These are phyloP conservation scores for Nematocida displodere DNA, from an alignment of 371 early-diverging fungal species.

Conservation along the genomic window DNA sequence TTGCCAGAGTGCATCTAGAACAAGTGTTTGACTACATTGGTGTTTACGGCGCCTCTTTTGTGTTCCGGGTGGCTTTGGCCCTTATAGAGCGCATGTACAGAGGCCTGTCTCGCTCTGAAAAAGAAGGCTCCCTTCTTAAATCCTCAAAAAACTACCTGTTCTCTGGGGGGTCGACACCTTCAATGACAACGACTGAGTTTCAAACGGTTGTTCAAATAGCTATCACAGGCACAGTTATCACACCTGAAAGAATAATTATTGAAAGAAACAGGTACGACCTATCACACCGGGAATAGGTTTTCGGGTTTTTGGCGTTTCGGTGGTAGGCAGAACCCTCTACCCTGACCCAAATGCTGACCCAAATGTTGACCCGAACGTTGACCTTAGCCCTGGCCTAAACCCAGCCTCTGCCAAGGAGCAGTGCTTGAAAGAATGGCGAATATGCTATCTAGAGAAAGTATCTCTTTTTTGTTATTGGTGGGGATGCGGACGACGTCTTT, in stretches of 20 bases:
- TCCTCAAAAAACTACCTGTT: conserved; percentile 33
- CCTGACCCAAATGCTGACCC: too few relatives aligned
- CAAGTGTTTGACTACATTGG: conserved; percentile 42
- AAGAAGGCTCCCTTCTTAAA: conserved; percentile 41
- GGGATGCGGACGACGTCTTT: neutral
- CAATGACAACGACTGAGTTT: conserved; percentile 11
- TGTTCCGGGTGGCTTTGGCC: conserved; percentile 24
- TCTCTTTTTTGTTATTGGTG: conserved; percentile 3
- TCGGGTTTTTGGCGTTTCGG: too few relatives aligned
- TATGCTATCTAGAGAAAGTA: conserved; percentile 17
- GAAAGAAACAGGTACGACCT: conserved; percentile 43
- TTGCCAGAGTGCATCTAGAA: conserved; percentile 20
- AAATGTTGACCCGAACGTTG: too few relatives aligned
- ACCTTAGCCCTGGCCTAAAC: too few relatives aligned
- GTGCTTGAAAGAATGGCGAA: too few relatives aligned
- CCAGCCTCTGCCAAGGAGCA: too few relatives aligned
- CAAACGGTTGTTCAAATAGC: conserved; percentile 11
- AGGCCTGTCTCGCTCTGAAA: conserved; percentile 24
- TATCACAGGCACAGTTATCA: neutral
- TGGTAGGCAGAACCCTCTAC: too few relatives aligned
- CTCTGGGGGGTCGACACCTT: neutral
- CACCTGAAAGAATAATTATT: conserved; percentile 10
- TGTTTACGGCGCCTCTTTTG: conserved; percentile 11
- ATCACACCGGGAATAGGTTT: neutral
- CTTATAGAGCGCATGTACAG: conserved; percentile 46